Evolutionary conservation across 371 early-diverging fungal genomes (phyloP).

Genomic region (Mortierella sp.): DNA sequence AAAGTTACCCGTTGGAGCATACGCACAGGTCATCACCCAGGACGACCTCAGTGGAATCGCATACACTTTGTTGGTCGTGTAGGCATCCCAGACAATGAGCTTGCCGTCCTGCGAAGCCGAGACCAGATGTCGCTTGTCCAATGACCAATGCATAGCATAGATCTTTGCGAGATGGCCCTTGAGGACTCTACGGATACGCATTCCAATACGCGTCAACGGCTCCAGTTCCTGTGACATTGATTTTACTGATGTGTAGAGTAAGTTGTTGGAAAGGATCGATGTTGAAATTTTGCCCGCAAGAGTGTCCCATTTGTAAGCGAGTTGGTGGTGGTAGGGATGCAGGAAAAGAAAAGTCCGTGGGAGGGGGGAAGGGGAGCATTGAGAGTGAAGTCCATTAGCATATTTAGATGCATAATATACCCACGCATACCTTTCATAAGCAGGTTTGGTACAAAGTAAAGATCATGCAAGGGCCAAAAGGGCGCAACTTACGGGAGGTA

Average conservation of each 20-base stretch:
- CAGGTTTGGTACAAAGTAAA: not conserved
- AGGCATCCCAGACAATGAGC: constrained; percentile 98
- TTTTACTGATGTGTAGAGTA: constrained; percentile 36
- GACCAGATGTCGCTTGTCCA: constrained; percentile 94
- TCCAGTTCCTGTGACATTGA: constrained; percentile 70
- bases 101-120: constrained; percentile 99
- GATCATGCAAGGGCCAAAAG: too few relatives aligned
- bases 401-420: too few relatives aligned
- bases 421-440: not conserved
- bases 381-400: too few relatives aligned
- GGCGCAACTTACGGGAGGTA: constrained; percentile 81
- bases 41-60: constrained; percentile 97
- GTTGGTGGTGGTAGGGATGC: too few relatives aligned
- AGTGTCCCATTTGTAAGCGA: too few relatives aligned
- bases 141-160: constrained; percentile 99
- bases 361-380: too few relatives aligned
- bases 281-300: too few relatives aligned
- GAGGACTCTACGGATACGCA: constrained; percentile 95
- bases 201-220: constrained; percentile 87
- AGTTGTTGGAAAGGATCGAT: too few relatives aligned
- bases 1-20: constrained; percentile 96
- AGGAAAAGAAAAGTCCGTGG: too few relatives aligned
- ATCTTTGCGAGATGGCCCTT: constrained; percentile 99
- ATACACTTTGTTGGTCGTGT: constrained; percentile 96
- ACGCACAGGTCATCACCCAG: constrained; percentile 99